These are phyloP conservation scores for Juglanconis oblonga DNA, from an alignment of 2,329 filamentous ascomycete genomes.

Conservation along the genomic window DNA sequence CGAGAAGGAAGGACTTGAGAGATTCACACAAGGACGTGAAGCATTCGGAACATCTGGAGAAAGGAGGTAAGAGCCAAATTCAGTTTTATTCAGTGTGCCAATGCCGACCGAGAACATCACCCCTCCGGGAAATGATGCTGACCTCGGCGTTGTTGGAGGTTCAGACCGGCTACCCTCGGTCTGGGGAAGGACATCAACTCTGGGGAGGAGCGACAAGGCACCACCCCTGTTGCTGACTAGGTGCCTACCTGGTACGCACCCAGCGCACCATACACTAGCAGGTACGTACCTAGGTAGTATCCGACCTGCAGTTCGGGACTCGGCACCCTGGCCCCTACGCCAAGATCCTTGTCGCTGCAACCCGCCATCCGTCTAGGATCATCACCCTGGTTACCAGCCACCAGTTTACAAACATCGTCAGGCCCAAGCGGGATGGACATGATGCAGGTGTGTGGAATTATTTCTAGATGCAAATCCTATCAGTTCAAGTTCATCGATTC, in stretches of 20 bases:
- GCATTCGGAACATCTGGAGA: not conserved
- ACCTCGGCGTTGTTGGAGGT: constrained; percentile 3
- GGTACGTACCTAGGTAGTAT: not conserved
- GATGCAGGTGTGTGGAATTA: not conserved
- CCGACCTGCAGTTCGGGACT: constrained; percentile 3
- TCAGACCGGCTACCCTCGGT: constrained; percentile 10
- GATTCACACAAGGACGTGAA: not conserved
- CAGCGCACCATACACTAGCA: too few species aligned
- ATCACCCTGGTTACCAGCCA: constrained; percentile 18
- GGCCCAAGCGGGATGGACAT: not conserved
- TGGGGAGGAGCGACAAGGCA: not conserved
- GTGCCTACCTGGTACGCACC: too few species aligned
- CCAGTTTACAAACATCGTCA: constrained; percentile 10
- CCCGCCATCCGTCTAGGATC: not conserved
- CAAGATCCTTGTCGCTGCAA: not conserved
- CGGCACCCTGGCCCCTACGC: constrained; percentile 7
- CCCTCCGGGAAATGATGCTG: not conserved
- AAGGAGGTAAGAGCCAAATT: not conserved
- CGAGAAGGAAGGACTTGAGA: not conserved
- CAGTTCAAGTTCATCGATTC: not conserved
- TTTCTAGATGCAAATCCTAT: not conserved
- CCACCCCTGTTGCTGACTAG: not conserved
- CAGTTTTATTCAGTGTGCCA: constrained; percentile 4
- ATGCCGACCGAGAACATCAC: not conserved
- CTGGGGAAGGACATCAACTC: not conserved